Percentiles rank a stretch among this genome's conserved stretches.
Conservation (phyloP, 2,329 filamentous ascomycete genomes). For the Cryphonectria radicalis region DNA sequence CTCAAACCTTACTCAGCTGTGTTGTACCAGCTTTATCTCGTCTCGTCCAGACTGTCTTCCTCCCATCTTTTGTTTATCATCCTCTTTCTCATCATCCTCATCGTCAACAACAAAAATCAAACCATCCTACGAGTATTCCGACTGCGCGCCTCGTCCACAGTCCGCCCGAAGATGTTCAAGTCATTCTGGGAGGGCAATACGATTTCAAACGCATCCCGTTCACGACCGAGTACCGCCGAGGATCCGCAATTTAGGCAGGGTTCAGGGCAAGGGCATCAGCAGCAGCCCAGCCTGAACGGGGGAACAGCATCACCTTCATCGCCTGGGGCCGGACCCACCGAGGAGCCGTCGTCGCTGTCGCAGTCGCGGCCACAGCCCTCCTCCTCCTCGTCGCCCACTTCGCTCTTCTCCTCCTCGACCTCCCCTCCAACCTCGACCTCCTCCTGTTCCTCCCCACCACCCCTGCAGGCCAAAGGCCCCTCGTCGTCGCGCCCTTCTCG, state of each 20-base stretch:
- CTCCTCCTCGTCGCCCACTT: not conserved
- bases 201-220: conserved; percentile 8
- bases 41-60: not conserved
- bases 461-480: not conserved
- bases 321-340: conserved; percentile 11
- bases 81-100: not conserved
- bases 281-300: conserved; percentile 6
- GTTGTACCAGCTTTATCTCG: not conserved
- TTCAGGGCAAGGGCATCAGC: not conserved
- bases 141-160: not conserved
- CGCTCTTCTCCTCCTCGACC: not conserved
- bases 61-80: not conserved
- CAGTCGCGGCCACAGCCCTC: not conserved
- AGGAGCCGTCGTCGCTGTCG: conserved; percentile 7
- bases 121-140: not conserved
- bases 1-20: conserved; percentile 1
- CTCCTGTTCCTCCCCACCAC: not conserved
- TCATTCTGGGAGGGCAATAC: conserved; percentile 21
- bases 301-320: not conserved
- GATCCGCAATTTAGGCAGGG: conserved; percentile 15
- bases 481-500: not conserved
- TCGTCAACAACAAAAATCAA: not conserved
- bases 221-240: conserved; percentile 21
- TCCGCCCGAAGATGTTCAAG: conserved; percentile 12
- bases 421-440: not conserved